These are phyloP conservation scores for Polyrhizophydium stewartii DNA, from an alignment of 371 early-diverging fungal genomes.

Conservation along the genomic window DNA sequence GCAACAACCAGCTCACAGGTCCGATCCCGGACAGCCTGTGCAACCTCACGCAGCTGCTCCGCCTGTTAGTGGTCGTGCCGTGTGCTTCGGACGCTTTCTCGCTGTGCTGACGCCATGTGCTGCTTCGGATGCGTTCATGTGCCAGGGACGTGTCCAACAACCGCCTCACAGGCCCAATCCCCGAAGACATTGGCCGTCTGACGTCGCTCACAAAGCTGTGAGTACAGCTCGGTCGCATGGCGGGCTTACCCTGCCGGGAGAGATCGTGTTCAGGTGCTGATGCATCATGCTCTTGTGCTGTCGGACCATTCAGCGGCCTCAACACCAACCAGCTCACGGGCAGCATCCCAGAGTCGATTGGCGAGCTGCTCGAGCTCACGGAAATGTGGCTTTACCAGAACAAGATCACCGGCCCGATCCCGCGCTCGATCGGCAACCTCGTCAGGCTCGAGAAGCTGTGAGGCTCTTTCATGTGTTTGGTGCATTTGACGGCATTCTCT, in stretches of 20 bases:
- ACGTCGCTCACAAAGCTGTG: not conserved
- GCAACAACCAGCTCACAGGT: no score
- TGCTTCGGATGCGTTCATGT: not conserved
- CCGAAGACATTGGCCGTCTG: not conserved
- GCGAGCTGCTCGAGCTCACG: not conserved
- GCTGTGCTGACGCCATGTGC: not conserved
- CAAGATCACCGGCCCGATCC: not conserved
- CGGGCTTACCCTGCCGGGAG: no score
- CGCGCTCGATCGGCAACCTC: not conserved
- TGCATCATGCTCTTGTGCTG: no score
- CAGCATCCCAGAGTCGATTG: not conserved
- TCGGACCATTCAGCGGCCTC: no score
- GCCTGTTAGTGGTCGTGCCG: not conserved
- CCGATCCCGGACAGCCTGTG: no score
- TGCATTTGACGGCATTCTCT: no score
- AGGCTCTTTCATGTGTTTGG: no score
- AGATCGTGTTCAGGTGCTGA: no score
- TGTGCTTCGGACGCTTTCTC: not conserved
- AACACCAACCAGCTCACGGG: not conserved
- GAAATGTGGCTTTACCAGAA: not conserved
- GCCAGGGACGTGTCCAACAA: not conserved
- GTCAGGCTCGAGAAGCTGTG: not conserved
- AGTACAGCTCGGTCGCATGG: no score
- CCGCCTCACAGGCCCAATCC: slow-evolving; percentile 8
- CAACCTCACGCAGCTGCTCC: no score